Conservation (phyloP, 257 asterid species). For the Primulina huaijiensis region DNA sequence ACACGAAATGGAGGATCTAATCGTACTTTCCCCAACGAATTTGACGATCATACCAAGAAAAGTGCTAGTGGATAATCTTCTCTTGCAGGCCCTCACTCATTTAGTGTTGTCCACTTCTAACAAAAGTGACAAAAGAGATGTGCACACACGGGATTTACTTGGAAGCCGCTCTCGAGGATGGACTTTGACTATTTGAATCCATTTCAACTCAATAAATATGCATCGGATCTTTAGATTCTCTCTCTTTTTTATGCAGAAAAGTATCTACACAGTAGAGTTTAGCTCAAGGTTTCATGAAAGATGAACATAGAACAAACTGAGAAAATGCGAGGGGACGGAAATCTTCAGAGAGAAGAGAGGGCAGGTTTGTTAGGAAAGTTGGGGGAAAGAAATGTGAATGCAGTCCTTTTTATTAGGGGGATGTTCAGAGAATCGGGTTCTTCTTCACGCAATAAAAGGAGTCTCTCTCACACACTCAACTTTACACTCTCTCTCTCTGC, state of each 20-base stretch:
- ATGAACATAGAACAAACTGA: background rate
- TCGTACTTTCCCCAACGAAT: conserved; percentile 22
- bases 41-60: conserved; percentile 30
- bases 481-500: conserved; percentile 20
- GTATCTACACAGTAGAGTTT: background rate
- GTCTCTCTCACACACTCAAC: conserved; percentile 17
- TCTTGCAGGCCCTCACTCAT: conserved; percentile 24
- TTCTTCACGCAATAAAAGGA: conserved; percentile 42
- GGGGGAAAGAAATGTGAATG: conserved; percentile 33
- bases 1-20: conserved; percentile 28
- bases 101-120: conserved; percentile 35
- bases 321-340: conserved; percentile 14
- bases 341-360: conserved; percentile 17
- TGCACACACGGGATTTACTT: conserved; percentile 31
- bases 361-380: conserved; percentile 25
- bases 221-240: conserved; percentile 21
- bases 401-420: conserved; percentile 41
- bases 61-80: conserved; percentile 28
- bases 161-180: conserved; percentile 24
- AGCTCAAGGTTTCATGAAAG: conserved; percentile 5
- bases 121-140: conserved; percentile 19
- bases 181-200: conserved; percentile 18
- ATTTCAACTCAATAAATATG: conserved; percentile 10
- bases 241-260: background rate
- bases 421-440: conserved; percentile 66